These are phyloP conservation scores for Megacollybia marginata DNA, from an alignment of 768 basidiomycete species.

Conservation along the genomic window DNA sequence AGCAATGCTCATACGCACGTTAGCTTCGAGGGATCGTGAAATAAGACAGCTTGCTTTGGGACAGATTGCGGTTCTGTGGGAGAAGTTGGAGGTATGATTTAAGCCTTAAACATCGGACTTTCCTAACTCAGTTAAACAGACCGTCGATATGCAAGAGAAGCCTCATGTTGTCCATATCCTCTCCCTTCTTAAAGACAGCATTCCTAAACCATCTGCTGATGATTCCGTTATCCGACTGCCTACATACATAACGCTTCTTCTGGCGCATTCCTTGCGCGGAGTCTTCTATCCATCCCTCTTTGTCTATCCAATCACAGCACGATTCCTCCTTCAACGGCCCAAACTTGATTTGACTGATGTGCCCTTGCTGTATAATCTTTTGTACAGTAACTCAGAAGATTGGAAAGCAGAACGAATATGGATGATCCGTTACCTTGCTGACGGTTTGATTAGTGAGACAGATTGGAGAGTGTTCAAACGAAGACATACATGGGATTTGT, in stretches of 20 bases:
- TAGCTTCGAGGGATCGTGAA: constrained; percentile 58
- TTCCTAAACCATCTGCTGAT: constrained; percentile 31
- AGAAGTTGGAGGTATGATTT: constrained; percentile 50
- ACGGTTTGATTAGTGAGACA: constrained; percentile 65
- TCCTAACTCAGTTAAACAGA: constrained; percentile 18
- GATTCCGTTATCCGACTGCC: constrained; percentile 53
- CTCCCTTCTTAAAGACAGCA: constrained; percentile 50
- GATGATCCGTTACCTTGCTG: constrained; percentile 78
- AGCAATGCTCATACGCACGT: constrained; percentile 60
- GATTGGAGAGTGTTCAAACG: constrained; percentile 82
- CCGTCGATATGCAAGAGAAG: constrained; percentile 70
- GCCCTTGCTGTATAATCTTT: constrained; percentile 83
- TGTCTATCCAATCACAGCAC: constrained; percentile 78
- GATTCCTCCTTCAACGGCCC: constrained; percentile 87
- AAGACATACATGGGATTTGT: constrained; percentile 82
- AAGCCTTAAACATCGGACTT: background rate
- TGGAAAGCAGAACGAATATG: constrained; percentile 88
- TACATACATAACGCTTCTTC: constrained; percentile 70
- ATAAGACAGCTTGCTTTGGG: constrained; percentile 56
- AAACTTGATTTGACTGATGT: constrained; percentile 76
- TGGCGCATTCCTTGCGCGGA: constrained; percentile 74
- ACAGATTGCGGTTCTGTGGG: constrained; percentile 56
- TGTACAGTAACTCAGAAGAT: constrained; percentile 73
- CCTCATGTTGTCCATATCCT: constrained; percentile 69
- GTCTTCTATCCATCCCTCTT: constrained; percentile 86